phyloP scores from a whole-genome alignment of 2,329 filamentous ascomycete genomes.

The Thelonectria discophora region DNA sequence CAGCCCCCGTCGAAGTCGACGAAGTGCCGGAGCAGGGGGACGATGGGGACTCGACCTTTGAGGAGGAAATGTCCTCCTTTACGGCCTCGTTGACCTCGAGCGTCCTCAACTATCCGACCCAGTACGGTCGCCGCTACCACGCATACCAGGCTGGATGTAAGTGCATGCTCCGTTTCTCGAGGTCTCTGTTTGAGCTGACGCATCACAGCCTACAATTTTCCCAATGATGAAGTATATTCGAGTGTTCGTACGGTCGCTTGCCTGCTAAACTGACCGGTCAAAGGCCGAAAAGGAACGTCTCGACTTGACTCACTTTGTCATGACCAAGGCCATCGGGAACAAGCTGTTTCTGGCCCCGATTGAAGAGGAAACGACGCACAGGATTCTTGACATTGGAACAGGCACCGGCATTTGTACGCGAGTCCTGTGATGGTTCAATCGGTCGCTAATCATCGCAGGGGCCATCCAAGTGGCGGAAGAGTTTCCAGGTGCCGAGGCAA shows the following conservation, averaged over 20 bases:
- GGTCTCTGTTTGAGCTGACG: background rate
- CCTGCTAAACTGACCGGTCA: background rate
- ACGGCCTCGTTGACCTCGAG: slow-evolving; percentile 43
- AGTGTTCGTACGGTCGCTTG: background rate
- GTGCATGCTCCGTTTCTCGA: no score
- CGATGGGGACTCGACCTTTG: no score
- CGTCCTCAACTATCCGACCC: slow-evolving; percentile 40
- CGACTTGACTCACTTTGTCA: slow-evolving; percentile 47
- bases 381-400: slow-evolving; percentile 54
- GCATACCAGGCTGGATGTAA: slow-evolving; percentile 44
- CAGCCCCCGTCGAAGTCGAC: no score
- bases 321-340: slow-evolving; percentile 38
- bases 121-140: slow-evolving; percentile 44
- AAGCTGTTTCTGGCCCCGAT: slow-evolving; percentile 40
- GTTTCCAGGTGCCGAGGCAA: slow-evolving; percentile 34
- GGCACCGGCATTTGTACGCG: slow-evolving; percentile 53
- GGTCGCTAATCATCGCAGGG: slow-evolving; percentile 33
- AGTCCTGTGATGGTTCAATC: background rate
- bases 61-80: slow-evolving; percentile 13
- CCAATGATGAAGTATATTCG: slow-evolving; percentile 14
- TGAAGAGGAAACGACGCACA: slow-evolving; percentile 37
- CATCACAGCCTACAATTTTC: slow-evolving; percentile 11
- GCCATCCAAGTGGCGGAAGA: slow-evolving; percentile 52
- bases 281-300: slow-evolving; percentile 47
- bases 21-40: no score